These are phyloP conservation scores for Aspergillus hancockii DNA, from an alignment of 495 filamentous ascomycete species.

Conservation along the genomic window DNA sequence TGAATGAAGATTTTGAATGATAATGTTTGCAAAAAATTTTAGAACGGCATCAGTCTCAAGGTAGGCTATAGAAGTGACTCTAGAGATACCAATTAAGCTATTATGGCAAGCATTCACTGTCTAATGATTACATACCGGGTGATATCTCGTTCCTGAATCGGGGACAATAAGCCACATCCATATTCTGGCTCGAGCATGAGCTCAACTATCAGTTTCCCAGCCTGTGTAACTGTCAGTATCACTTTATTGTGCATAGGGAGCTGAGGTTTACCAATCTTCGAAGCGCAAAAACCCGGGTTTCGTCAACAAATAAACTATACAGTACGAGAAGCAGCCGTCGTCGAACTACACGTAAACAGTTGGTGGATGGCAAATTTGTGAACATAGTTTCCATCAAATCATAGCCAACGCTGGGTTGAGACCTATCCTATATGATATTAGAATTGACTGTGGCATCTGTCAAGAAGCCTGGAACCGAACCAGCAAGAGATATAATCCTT, in stretches of 20 bases:
- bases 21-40: constrained; percentile 11
- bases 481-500: constrained; percentile 17
- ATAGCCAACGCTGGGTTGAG: background rate
- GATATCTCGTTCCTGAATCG: background rate
- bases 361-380: background rate
- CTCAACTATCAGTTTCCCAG: constrained; percentile 21
- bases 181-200: constrained; percentile 7
- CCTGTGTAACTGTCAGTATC: constrained; percentile 15
- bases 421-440: constrained; percentile 8
- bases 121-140: constrained; percentile 10
- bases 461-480: constrained; percentile 3
- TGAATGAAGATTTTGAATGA: constrained; percentile 3
- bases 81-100: constrained; percentile 3
- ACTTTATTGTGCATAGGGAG: too few relatives aligned
- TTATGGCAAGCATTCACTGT: background rate
- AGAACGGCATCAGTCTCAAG: constrained; percentile 2
- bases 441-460: background rate
- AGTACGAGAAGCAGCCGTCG: constrained; percentile 2
- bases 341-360: background rate
- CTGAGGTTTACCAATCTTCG: constrained; percentile 19
- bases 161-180: background rate
- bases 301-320: constrained; percentile 11
- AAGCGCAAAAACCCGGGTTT: background rate
- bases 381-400: background rate
- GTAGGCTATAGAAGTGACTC: constrained; percentile 1